Conservation (phyloP, 345 rosid species). For the Eucalyptus fibrosa region DNA sequence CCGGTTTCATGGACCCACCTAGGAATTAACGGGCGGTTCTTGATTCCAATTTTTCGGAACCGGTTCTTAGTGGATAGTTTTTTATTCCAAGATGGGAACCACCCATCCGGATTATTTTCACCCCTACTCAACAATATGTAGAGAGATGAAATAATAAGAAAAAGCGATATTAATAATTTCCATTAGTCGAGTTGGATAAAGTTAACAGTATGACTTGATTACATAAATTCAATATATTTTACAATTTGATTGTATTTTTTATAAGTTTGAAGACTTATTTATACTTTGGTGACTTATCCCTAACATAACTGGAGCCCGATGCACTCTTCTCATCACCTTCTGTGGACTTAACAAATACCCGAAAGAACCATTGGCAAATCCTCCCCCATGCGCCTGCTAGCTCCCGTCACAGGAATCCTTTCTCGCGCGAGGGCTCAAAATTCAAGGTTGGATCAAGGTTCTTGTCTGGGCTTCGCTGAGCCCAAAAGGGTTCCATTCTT, state of each 20-base stretch:
- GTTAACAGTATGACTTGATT: rapidly evolving
- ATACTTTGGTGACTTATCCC: neutral
- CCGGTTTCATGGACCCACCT: too few species aligned
- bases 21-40: rapidly evolving
- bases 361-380: neutral
- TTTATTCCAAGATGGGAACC: too few species aligned
- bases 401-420: neutral
- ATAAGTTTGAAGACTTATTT: too few species aligned
- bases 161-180: too few species aligned
- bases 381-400: neutral
- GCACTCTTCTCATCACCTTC: neutral
- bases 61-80: rapidly evolving
- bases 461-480: neutral
- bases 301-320: neutral
- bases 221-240: too few species aligned
- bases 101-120: rapidly evolving
- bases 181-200: too few species aligned
- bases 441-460: neutral
- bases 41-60: rapidly evolving
- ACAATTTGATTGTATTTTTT: too few species aligned
- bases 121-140: rapidly evolving
- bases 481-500: neutral
- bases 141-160: too few species aligned
- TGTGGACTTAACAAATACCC: neutral
- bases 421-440: neutral